Conservation (phyloP, 495 filamentous ascomycete genomes). For the Amorphotheca resinae region DNA sequence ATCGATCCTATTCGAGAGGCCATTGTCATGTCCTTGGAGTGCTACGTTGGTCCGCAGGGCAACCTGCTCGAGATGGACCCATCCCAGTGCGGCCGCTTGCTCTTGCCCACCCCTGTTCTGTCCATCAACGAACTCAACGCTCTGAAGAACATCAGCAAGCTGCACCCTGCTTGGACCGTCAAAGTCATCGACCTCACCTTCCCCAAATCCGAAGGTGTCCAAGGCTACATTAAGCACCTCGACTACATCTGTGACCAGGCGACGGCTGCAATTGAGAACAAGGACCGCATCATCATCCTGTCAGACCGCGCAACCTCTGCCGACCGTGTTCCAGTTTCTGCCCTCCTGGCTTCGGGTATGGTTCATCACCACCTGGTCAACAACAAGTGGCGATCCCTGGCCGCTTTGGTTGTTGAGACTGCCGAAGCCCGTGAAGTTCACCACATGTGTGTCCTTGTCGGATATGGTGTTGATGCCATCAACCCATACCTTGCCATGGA, state of each 20-base stretch:
- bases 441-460: conserved; percentile 95
- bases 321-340: conserved; percentile 77
- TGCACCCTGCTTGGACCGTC: conserved; percentile 79
- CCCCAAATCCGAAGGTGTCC: conserved; percentile 71
- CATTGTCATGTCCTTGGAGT: conserved; percentile 97
- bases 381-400: conserved; percentile 91
- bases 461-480: conserved; percentile 92
- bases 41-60: conserved; percentile 94
- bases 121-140: conserved; percentile 89
- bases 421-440: conserved; percentile 97
- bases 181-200: conserved; percentile 95
- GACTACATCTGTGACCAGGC: conserved; percentile 82
- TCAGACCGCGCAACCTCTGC: conserved; percentile 82
- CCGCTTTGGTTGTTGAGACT: conserved; percentile 83
- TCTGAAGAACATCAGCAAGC: conserved; percentile 60
- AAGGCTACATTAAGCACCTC: conserved; percentile 79
- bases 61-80: conserved; percentile 94
- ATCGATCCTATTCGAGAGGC: conserved; percentile 98
- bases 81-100: conserved; percentile 75
- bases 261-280: conserved; percentile 72
- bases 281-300: conserved; percentile 78
- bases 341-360: conserved; percentile 82
- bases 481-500: conserved; percentile 97
- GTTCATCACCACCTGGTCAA: conserved; percentile 95
- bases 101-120: conserved; percentile 83